phyloP scores from a whole-genome alignment of 805 yeast species.

The Lachancea sp. region DNA sequence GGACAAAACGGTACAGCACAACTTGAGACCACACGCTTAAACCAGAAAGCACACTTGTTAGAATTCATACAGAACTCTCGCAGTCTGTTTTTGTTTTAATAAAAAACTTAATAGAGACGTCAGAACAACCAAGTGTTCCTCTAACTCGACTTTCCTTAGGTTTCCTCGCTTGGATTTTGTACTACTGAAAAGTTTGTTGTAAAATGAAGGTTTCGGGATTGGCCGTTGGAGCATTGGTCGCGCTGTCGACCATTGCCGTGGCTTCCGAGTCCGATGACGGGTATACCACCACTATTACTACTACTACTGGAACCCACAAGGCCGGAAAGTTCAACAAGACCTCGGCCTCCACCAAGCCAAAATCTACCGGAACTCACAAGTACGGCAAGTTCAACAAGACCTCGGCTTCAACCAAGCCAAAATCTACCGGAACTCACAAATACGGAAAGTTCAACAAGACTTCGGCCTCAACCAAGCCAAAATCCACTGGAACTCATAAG shows the following conservation, averaged over 20 bases:
- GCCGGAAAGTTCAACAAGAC: conserved; percentile 49
- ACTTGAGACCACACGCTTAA: conserved; percentile 5
- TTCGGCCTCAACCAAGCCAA: conserved; percentile 40
- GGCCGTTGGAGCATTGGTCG: conserved; percentile 38
- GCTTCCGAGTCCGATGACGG: conserved; percentile 38
- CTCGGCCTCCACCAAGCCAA: conserved; percentile 25
- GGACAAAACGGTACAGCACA: conserved; percentile 7
- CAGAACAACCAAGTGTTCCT: too few relatives aligned
- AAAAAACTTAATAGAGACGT: too few relatives aligned
- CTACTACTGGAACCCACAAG: conserved; percentile 43
- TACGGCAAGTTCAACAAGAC: conserved; percentile 50
- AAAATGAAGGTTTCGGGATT: conserved; percentile 41
- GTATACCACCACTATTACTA: conserved; percentile 37
- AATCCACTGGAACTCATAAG: conserved; percentile 48
- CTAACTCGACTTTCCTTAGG: neutral
- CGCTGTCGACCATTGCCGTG: conserved; percentile 29
- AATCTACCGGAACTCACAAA: conserved; percentile 47
- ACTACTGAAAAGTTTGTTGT: neutral
- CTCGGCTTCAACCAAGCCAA: conserved; percentile 24
- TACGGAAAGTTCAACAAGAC: conserved; percentile 49
- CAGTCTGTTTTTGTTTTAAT: too few relatives aligned
- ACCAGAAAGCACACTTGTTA: neutral
- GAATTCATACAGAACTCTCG: neutral
- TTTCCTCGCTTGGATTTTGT: neutral
- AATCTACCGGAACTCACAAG: conserved; percentile 47